A percentile compares a stretch with the other conserved stretches of the same genome.
These are phyloP conservation scores for Whalleya microplaca DNA, from an alignment of 2,329 filamentous ascomycete genomes.

Conservation along the genomic window DNA sequence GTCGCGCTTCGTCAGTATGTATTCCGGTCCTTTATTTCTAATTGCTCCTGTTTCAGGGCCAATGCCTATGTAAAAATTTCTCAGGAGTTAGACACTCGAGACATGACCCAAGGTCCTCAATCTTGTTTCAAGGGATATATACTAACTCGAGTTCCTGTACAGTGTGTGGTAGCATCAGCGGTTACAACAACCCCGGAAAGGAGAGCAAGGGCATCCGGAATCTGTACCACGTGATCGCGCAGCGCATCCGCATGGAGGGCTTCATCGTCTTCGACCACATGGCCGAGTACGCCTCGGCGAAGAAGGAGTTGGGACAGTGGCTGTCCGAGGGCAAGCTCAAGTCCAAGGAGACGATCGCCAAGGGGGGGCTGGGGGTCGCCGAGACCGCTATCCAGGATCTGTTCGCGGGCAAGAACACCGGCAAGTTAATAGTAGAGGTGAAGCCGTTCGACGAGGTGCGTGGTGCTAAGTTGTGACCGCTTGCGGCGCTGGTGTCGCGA, in stretches of 20 bases:
- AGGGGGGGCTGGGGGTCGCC: conserved; percentile 67
- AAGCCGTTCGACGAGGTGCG: conserved; percentile 41
- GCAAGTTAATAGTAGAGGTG: conserved; percentile 64
- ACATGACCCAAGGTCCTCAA: no score
- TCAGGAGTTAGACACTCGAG: no score
- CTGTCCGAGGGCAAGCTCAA: conserved; percentile 73
- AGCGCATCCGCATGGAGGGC: conserved; percentile 66
- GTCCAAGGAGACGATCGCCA: conserved; percentile 71
- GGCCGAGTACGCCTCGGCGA: conserved; percentile 59
- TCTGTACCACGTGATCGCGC: conserved; percentile 33
- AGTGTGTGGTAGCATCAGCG: conserved; percentile 72
- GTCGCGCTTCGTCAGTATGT: conserved; percentile 70
- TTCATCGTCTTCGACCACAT: conserved; percentile 75
- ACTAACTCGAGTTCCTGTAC: no score
- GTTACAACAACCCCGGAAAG: conserved; percentile 64
- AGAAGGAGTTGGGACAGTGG: conserved; percentile 67
- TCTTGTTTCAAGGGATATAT: no score
- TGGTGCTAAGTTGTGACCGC: conserved; percentile 30
- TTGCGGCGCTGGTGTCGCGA: no score
- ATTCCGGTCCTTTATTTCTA: no score
- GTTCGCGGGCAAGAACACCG: conserved; percentile 72
- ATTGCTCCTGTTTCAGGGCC: no score
- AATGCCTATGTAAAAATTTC: no score
- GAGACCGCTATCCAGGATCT: conserved; percentile 66
- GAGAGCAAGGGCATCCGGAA: conserved; percentile 51